These are phyloP conservation scores for Phytophthora idaei DNA, from an alignment of 352 stramenopile genomes.

Conservation along the genomic window DNA sequence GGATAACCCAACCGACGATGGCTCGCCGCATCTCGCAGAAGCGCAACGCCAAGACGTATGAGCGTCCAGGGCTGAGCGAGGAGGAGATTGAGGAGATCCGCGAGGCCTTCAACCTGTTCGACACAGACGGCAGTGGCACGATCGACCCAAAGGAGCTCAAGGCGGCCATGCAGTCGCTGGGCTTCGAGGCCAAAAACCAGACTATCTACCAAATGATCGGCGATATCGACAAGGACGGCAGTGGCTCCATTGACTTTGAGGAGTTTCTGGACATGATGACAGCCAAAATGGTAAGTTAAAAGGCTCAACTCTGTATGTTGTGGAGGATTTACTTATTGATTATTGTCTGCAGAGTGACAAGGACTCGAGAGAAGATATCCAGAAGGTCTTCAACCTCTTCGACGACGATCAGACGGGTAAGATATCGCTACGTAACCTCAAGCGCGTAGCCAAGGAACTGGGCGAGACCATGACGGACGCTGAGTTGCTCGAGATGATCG, in stretches of 20 bases:
- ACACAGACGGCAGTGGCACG: slow-evolving; percentile 96
- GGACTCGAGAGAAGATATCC: slow-evolving; percentile 96
- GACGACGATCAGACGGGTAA: slow-evolving; percentile 98
- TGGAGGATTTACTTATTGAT: not conserved
- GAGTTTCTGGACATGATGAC: slow-evolving; percentile 98
- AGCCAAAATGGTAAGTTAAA: slow-evolving; percentile 87
- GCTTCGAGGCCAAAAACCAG: slow-evolving; percentile 97
- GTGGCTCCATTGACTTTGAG: slow-evolving; percentile 96
- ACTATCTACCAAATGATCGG: slow-evolving; percentile 98
- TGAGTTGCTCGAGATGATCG: slow-evolving; percentile 99
- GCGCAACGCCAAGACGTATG: slow-evolving; percentile 91
- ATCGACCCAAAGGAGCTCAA: slow-evolving; percentile 98
- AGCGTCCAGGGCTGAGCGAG: slow-evolving; percentile 88
- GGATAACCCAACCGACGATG: slow-evolving; percentile 33
- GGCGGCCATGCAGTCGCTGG: slow-evolving; percentile 95
- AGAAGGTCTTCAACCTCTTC: slow-evolving; percentile 97
- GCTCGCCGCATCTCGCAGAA: slow-evolving; percentile 80
- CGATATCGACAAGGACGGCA: slow-evolving; percentile 97
- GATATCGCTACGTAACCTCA: slow-evolving; percentile 97
- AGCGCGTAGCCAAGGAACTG: slow-evolving; percentile 98
- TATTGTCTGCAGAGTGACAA: slow-evolving; percentile 84
- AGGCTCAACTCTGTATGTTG: not conserved
- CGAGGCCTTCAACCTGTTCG: slow-evolving; percentile 97
- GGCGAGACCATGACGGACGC: slow-evolving; percentile 99
- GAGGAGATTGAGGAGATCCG: slow-evolving; percentile 97